Base-by-base conservation (phyloP, 805 yeast genomes). In the Hanseniaspora thailandica region DNA sequence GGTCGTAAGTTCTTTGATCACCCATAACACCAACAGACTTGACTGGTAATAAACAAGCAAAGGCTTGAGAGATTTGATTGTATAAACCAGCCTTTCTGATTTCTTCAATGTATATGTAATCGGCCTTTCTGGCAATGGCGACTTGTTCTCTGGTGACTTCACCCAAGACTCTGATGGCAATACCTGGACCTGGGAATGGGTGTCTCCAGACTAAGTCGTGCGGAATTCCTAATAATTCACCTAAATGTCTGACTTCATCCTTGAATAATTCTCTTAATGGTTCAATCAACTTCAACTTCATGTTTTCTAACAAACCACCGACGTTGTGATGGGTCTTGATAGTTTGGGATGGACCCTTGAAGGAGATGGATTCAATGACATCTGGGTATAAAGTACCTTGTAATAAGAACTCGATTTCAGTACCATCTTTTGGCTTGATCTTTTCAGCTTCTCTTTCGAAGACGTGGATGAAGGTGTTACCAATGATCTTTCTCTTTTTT, bases 121-220 rank as follows among this genome's bases (percentile, higher is more conserved):
- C 99, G 57, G 99, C 98, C 68, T 87, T 90, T 73, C 97, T 84
- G 44, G 97, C 98, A 66, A 93, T 93, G 66, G 81, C 90, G 55
- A 93, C 93, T 74, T 93, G 98, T 60, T 76, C 81, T 61, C 80
- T 84, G 56, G 96, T 86, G 58, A 93, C 97, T 74, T 90, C 97
- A 62, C 99, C 99, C 47, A 93, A 76, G 54, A 93, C 94, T 73
- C 99, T 84, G 69, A 93, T 93, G 62, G 97, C 99, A 67, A 93
- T 85, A 75, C 99, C 99, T 69, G 99, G 99, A 68, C 99, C 99
- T 63, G 99, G 99, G 95, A 93, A 93, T 55, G 99, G 99, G 69
- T 93, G 99, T 77, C 99, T 86, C 97, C 97, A 90, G 61, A 93
- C 97, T 62, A 93, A 78, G 63, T 93, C 97, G 66, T 86, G 93